Conservation (phyloP, 495 filamentous ascomycete genomes). For the Acidiella bohemica region DNA sequence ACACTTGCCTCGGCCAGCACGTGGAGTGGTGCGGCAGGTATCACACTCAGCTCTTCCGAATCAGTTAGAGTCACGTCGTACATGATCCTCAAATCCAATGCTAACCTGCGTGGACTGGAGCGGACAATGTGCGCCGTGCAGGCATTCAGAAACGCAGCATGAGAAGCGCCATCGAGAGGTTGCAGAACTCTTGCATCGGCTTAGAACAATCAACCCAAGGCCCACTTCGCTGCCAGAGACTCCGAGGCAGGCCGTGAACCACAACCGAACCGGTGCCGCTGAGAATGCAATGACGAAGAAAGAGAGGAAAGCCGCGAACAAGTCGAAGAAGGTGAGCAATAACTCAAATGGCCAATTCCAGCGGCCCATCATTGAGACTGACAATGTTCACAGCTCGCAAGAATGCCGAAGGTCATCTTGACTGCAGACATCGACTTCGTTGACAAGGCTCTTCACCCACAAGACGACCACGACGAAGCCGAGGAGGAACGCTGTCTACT, state of each 20-base stretch:
- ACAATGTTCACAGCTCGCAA: slow-evolving; percentile 7
- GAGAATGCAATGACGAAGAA: no score
- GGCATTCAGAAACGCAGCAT: slow-evolving; percentile 13
- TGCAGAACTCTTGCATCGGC: slow-evolving; percentile 11
- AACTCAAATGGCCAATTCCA: no score
- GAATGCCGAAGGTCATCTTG: slow-evolving; percentile 11
- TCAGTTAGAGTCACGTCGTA: no score
- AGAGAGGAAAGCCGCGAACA: slow-evolving; percentile 12
- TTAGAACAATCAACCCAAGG: no score
- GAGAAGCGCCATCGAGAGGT: slow-evolving; percentile 19
- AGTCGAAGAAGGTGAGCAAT: no score
- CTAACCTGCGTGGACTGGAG: slow-evolving; percentile 3
- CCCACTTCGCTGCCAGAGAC: no score
- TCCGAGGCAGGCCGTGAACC: no score
- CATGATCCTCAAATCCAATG: neutral
- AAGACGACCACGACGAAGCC: slow-evolving; percentile 3
- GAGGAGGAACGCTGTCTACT: slow-evolving; percentile 1
- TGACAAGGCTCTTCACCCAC: slow-evolving; percentile 7
- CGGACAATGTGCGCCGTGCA: slow-evolving; percentile 18
- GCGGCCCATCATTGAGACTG: no score
- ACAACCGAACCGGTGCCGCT: no score
- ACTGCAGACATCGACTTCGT: slow-evolving; percentile 11
- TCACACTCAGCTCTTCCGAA: slow-evolving; percentile 23
- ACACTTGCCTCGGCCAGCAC: slow-evolving; percentile 18
- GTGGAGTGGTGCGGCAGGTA: slow-evolving; percentile 22